phyloP scores from a whole-genome alignment of 768 basidiomycete genomes.

The Cantharellus anzutake region DNA sequence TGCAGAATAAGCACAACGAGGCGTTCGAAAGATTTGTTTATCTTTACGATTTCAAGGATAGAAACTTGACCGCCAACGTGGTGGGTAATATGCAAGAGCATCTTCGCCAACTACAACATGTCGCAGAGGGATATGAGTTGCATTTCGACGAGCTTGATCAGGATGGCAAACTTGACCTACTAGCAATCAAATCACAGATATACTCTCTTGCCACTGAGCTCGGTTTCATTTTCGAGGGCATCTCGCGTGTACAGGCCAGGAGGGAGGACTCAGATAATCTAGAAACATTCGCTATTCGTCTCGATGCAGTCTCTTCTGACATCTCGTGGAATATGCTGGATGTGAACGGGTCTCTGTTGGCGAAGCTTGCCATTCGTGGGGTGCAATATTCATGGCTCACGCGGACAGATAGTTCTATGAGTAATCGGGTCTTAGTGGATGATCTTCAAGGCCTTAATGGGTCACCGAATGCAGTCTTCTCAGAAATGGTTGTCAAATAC shows the following conservation, averaged over 20 bases:
- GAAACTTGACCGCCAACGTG: constrained; percentile 47
- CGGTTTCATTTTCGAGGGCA: constrained; percentile 68
- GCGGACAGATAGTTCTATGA: constrained; percentile 73
- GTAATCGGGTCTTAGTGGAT: constrained; percentile 52
- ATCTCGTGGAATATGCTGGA: constrained; percentile 88
- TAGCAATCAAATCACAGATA: constrained; percentile 54
- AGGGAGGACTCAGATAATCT: constrained; percentile 41
- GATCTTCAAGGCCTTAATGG: constrained; percentile 78
- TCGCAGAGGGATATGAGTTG: constrained; percentile 18
- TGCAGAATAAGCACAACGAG: constrained; percentile 58
- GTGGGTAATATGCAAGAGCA: constrained; percentile 54
- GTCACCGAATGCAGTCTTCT: constrained; percentile 60
- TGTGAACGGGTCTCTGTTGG: constrained; percentile 46
- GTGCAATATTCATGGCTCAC: constrained; percentile 70
- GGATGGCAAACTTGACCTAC: constrained; percentile 32
- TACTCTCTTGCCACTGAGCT: constrained; percentile 60
- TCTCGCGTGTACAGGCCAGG: constrained; percentile 66
- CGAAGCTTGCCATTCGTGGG: constrained; percentile 67
- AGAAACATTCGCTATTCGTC: constrained; percentile 51
- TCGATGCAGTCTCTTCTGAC: constrained; percentile 67
- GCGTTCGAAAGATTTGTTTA: constrained; percentile 67
- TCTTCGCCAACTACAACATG: constrained; percentile 32
- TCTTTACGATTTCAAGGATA: constrained; percentile 74
- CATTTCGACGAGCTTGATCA: constrained; percentile 18
- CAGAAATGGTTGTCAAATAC: constrained; percentile 65